Evolutionary conservation across 805 yeast genomes (phyloP).

Genomic region (Cyberlindnera sargentensis): DNA sequence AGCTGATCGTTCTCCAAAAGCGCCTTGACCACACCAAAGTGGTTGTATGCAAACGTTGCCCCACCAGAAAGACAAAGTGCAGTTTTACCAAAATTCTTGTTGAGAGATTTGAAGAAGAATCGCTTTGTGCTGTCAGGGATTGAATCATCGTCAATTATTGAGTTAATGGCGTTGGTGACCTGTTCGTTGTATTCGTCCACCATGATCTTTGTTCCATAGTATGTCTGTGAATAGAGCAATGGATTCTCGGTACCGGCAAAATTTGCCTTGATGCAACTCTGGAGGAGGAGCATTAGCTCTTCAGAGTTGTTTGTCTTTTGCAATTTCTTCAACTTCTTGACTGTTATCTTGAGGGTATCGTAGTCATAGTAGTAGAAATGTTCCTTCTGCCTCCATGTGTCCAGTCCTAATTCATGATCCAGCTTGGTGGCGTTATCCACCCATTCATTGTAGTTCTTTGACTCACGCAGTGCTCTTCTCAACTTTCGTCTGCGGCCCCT

Average conservation of each 20-base stretch:
- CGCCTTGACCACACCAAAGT: constrained; percentile 71
- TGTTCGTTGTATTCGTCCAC: constrained; percentile 49
- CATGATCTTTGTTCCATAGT: constrained; percentile 64
- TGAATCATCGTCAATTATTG: constrained; percentile 31
- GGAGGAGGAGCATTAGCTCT: constrained; percentile 48
- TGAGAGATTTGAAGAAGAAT: constrained; percentile 47
- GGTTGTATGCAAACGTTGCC: constrained; percentile 71
- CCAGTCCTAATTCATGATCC: constrained; percentile 52
- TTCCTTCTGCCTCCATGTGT: constrained; percentile 57
- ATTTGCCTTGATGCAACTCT: constrained; percentile 61
- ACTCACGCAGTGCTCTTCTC: constrained; percentile 40
- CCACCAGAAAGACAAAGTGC: constrained; percentile 76
- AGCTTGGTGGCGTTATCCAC: constrained; percentile 45
- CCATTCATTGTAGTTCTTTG: constrained; percentile 57
- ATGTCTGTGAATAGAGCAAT: constrained; percentile 62
- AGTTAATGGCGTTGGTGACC: constrained; percentile 41
- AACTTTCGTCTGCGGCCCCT: constrained; percentile 47
- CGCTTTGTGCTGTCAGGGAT: constrained; percentile 38
- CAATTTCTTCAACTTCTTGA: constrained; percentile 30
- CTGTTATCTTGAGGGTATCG: constrained; percentile 45
- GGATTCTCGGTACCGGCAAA: constrained; percentile 78
- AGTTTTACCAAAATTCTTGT: constrained; percentile 62
- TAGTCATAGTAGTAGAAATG: constrained; percentile 63
- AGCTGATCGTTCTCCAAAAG: constrained; percentile 57
- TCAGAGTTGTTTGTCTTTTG: constrained; percentile 27